phyloP scores from a whole-genome alignment of 352 stramenopile genomes.

The Globisporangium echinulatum region DNA sequence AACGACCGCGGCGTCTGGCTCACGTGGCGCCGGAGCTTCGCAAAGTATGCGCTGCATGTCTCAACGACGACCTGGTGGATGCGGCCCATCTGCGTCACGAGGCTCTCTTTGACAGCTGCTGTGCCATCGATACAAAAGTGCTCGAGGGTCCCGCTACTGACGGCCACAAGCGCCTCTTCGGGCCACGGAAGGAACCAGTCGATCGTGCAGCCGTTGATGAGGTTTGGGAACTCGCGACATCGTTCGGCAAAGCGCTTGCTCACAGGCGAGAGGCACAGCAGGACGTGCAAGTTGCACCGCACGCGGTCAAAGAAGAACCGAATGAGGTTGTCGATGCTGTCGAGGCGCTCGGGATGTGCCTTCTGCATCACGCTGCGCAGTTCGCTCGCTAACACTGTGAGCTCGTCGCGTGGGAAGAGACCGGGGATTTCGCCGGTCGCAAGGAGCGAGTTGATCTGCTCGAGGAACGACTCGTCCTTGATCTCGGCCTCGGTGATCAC shows the following conservation, averaged over 20 bases:
- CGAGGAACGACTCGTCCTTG: conserved; percentile 87
- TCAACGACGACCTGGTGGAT: conserved; percentile 76
- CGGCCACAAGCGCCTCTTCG: conserved; percentile 76
- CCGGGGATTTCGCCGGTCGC: conserved; percentile 81
- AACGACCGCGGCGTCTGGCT: conserved; percentile 88
- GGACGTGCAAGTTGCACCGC: conserved; percentile 74
- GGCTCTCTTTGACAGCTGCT: conserved; percentile 43
- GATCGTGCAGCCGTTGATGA: conserved; percentile 85
- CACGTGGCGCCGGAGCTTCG: conserved; percentile 72
- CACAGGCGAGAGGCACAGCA: conserved; percentile 86
- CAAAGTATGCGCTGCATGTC: conserved; percentile 62
- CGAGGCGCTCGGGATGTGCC: conserved; percentile 44
- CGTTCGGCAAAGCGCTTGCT: conserved; percentile 69
- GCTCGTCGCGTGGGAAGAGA: conserved; percentile 86
- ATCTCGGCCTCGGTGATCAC: conserved; percentile 87
- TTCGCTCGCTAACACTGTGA: conserved; percentile 80
- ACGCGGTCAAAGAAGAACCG: conserved; percentile 86
- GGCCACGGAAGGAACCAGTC: conserved; percentile 91
- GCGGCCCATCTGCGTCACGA: conserved; percentile 65
- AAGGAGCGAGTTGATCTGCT: conserved; percentile 86
- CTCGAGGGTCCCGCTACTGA: conserved; percentile 73
- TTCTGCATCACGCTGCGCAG: conserved; percentile 69
- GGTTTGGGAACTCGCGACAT: conserved; percentile 83
- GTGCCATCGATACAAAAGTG: conserved; percentile 61
- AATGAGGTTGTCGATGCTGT: conserved; percentile 80